Percentiles rank a stretch among this genome's conserved stretches.
Evolutionary conservation across 148 eudicot species (phyloP).

Genomic region (Amaranthus cruentus): DNA sequence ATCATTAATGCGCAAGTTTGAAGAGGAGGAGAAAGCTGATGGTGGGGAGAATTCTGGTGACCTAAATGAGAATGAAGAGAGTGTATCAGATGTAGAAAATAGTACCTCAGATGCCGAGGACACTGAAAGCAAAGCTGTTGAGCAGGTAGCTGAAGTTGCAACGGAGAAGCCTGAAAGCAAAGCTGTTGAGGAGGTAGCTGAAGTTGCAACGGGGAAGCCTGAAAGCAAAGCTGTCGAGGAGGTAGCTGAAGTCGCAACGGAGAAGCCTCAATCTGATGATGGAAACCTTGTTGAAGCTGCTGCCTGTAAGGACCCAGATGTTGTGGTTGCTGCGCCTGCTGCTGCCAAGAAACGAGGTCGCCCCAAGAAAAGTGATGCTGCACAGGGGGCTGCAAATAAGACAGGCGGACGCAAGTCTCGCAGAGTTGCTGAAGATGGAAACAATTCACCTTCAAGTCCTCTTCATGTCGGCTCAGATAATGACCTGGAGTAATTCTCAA

Average conservation of each 20-base stretch:
- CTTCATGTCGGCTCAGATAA: slow-evolving; percentile 33
- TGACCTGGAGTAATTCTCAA: slow-evolving; percentile 18
- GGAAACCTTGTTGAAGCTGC: neutral
- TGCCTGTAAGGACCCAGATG: slow-evolving; percentile 1
- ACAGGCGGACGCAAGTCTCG: slow-evolving; percentile 27
- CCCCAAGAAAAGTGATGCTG: slow-evolving; percentile 31
- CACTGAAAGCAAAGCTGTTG: neutral
- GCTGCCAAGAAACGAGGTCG: slow-evolving; percentile 20
- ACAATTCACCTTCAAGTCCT: slow-evolving; percentile 51
- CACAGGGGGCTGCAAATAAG: slow-evolving; percentile 2
- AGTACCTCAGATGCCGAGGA: slow-evolving; percentile 11
- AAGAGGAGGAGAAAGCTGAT: slow-evolving; percentile 36
- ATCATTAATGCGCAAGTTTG: slow-evolving; percentile 41
- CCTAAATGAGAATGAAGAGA: slow-evolving; percentile 11
- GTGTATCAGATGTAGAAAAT: slow-evolving; percentile 23
- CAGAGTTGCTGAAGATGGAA: slow-evolving; percentile 24
- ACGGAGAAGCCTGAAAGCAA: neutral
- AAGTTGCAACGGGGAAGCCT: too few relatives aligned
- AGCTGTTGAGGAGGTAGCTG: too few relatives aligned
- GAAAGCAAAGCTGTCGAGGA: neutral
- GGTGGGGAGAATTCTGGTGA: slow-evolving; percentile 8
- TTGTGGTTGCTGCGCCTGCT: neutral
- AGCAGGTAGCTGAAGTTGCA: too few relatives aligned
- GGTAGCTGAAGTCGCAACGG: neutral
- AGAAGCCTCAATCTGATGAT: slow-evolving; percentile 8